These are phyloP conservation scores for Neurospora sp. DNA, from an alignment of 495 filamentous ascomycete species.

Conservation along the genomic window DNA sequence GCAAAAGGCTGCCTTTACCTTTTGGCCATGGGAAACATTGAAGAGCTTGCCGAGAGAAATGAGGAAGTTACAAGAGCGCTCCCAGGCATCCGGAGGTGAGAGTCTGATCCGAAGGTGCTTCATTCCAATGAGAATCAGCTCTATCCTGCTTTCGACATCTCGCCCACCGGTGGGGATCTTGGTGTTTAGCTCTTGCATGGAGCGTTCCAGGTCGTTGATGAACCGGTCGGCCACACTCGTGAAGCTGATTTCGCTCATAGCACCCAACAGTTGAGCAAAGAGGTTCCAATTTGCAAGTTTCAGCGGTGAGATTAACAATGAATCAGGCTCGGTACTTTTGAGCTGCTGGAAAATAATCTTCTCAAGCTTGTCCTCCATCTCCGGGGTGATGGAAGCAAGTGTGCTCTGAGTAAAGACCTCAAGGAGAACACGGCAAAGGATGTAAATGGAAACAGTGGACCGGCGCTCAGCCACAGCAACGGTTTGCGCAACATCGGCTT, in stretches of 20 bases:
- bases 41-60: constrained; percentile 71
- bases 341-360: constrained; percentile 91
- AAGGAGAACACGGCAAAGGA: constrained; percentile 86
- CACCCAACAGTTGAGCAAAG: constrained; percentile 81
- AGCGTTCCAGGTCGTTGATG: constrained; percentile 64
- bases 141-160: constrained; percentile 69
- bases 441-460: constrained; percentile 86
- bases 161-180: constrained; percentile 46
- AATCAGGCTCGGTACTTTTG: constrained; percentile 75
- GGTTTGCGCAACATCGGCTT: constrained; percentile 9
- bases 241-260: constrained; percentile 91
- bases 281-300: constrained; percentile 91
- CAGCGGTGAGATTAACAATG: constrained; percentile 65
- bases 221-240: constrained; percentile 73
- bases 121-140: constrained; percentile 83
- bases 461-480: constrained; percentile 72
- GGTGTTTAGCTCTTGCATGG: constrained; percentile 58
- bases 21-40: constrained; percentile 70
- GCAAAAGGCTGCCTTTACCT: constrained; percentile 89
- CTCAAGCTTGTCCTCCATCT: constrained; percentile 85
- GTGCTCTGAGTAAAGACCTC: constrained; percentile 90
- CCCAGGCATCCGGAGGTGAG: constrained; percentile 65
- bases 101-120: constrained; percentile 69
- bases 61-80: constrained; percentile 82
- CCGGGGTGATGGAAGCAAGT: constrained; percentile 66